These are phyloP conservation scores for Alternaria brassicae DNA, from an alignment of 2,329 filamentous ascomycete species.

Conservation along the genomic window DNA sequence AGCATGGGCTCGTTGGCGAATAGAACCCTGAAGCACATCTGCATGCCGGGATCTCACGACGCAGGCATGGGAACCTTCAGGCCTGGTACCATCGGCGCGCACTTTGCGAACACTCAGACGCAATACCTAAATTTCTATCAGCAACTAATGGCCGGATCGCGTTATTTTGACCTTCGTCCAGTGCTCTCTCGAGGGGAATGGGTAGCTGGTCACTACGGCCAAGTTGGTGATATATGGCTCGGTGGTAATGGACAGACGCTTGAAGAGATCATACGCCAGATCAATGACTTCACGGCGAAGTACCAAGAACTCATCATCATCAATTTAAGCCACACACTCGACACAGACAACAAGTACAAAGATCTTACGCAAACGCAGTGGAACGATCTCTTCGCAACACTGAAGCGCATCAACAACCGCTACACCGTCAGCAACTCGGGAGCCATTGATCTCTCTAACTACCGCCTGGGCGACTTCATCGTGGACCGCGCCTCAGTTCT, in stretches of 20 bases:
- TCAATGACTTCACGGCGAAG: constrained; percentile 57
- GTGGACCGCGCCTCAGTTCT: constrained; percentile 47
- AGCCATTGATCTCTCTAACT: constrained; percentile 40
- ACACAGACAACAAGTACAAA: constrained; percentile 50
- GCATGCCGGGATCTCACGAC: constrained; percentile 60
- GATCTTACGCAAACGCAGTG: constrained; percentile 52
- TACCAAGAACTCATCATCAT: constrained; percentile 58
- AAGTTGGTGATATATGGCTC: constrained; percentile 48
- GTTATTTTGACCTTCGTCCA: constrained; percentile 59
- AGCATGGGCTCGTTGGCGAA: constrained; percentile 48
- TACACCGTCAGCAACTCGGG: constrained; percentile 34
- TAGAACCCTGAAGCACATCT: constrained; percentile 55
- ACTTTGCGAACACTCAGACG: constrained; percentile 54
- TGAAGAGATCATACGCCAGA: constrained; percentile 52
- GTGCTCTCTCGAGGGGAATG: constrained; percentile 51
- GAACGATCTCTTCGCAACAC: constrained; percentile 54
- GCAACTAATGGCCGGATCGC: constrained; percentile 56
- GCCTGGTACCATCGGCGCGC: constrained; percentile 49
- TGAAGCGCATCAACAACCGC: constrained; percentile 54
- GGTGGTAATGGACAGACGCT: constrained; percentile 58
- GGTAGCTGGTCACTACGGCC: constrained; percentile 54
- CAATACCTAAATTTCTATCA: constrained; percentile 56
- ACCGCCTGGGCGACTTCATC: constrained; percentile 49
- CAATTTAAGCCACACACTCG: constrained; percentile 56
- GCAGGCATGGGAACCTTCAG: constrained; percentile 58